Evolutionary conservation across 169 alveolate genomes (phyloP).

Genomic region (Cryptosporidium viatorum): DNA sequence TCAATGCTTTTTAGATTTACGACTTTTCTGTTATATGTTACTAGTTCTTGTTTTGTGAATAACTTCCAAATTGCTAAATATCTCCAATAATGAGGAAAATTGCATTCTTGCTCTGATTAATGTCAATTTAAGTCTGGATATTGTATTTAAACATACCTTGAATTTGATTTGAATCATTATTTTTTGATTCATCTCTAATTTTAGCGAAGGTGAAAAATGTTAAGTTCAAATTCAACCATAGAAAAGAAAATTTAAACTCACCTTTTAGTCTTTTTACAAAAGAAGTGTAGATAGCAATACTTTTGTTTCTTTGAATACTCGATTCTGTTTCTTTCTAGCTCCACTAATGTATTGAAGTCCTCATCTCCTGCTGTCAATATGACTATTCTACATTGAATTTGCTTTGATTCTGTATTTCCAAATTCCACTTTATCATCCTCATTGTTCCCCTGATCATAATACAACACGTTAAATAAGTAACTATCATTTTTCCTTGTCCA

Average conservation of each 20-base stretch:
- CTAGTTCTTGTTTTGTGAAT: slow-evolving; percentile 25
- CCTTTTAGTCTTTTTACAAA: slow-evolving; percentile 17
- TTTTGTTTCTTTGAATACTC: slow-evolving; percentile 47
- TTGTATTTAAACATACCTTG: slow-evolving; percentile 30
- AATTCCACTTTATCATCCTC: not conserved
- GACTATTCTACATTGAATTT: slow-evolving; percentile 8
- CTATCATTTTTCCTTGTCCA: slow-evolving; percentile 11
- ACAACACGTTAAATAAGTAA: not conserved
- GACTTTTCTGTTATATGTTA: not conserved
- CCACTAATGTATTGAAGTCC: slow-evolving; percentile 38
- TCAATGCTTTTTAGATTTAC: not conserved
- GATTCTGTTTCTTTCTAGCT: slow-evolving; percentile 34
- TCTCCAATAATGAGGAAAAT: slow-evolving; percentile 74
- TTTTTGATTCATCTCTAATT: not conserved
- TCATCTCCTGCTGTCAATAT: slow-evolving; percentile 76
- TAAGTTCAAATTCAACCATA: not conserved
- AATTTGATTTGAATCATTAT: not conserved
- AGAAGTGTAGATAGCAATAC: slow-evolving; percentile 71
- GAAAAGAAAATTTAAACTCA: not conserved
- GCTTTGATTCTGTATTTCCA: not conserved
- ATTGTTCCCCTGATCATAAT: not conserved
- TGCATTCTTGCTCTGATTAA: slow-evolving; percentile 11
- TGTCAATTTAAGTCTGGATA: no score
- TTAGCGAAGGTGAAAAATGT: not conserved
- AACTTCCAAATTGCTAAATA: slow-evolving; percentile 75